Evolutionary conservation across 352 stramenopile genomes (phyloP).

Genomic region (Phytophthora cactorum): DNA sequence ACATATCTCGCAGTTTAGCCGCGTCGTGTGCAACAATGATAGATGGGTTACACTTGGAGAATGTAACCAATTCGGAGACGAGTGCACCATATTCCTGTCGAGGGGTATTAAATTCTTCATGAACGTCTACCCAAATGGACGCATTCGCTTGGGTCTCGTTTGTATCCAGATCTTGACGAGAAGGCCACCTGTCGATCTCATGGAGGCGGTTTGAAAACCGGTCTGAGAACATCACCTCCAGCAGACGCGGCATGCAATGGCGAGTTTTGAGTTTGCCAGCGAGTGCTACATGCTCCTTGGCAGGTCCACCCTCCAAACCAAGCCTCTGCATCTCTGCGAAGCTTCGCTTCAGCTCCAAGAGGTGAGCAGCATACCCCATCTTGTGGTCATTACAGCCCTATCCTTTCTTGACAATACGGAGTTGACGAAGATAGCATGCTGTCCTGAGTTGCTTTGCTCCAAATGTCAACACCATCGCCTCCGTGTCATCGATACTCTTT

Average conservation of each 20-base stretch:
- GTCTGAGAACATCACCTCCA: conserved; percentile 14
- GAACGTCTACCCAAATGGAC: not conserved
- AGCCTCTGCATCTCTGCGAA: conserved; percentile 6
- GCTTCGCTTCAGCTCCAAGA: conserved; percentile 7
- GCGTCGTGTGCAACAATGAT: not conserved
- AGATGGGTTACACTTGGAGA: not conserved
- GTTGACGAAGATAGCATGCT: conserved; percentile 3
- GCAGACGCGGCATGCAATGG: conserved; percentile 5
- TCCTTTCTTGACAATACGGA: conserved; percentile 16
- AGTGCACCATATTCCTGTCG: not conserved
- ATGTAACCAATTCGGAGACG: not conserved
- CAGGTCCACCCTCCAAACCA: not conserved
- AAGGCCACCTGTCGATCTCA: not conserved
- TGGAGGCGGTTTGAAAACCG: not conserved
- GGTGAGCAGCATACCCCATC: not conserved
- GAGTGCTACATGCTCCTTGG: not conserved
- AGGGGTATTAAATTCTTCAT: not conserved
- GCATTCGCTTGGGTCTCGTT: not conserved
- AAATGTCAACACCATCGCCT: not conserved
- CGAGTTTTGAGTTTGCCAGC: not conserved
- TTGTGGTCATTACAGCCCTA: conserved; percentile 9
- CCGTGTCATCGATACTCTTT: not conserved
- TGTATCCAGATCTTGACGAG: not conserved
- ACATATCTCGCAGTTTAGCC: conserved; percentile 10
- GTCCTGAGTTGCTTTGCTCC: conserved; percentile 3